These are phyloP conservation scores for Starmerella sp. DNA, from an alignment of 805 yeast genomes.

Conservation along the genomic window DNA sequence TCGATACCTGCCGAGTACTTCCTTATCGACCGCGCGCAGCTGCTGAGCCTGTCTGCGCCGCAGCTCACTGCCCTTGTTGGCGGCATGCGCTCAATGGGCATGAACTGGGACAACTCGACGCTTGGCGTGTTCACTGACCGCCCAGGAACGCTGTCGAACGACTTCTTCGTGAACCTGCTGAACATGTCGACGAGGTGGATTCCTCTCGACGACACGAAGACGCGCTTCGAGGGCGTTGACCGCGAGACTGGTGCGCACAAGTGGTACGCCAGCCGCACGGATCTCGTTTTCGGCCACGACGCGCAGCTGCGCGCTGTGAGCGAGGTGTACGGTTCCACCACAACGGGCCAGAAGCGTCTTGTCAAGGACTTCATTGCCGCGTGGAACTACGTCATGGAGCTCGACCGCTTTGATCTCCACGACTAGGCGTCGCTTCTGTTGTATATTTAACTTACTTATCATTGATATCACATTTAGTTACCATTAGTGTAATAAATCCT, in stretches of 20 bases:
- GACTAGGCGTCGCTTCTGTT: neutral
- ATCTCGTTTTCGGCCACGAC: conserved; percentile 15
- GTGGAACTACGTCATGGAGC: conserved; percentile 20
- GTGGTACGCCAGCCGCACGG: conserved; percentile 19
- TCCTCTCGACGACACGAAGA: conserved; percentile 15
- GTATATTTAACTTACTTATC: neutral
- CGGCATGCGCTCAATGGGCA: conserved; percentile 15
- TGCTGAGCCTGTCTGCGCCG: conserved; percentile 16
- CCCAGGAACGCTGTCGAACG: conserved; percentile 14
- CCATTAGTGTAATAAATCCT: too few species aligned
- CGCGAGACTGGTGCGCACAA: conserved; percentile 16
- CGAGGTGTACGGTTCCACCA: conserved; percentile 16
- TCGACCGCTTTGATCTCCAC: conserved; percentile 15
- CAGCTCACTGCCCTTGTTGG: conserved; percentile 19
- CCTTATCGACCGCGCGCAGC: conserved; percentile 19
- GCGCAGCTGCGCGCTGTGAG: conserved; percentile 18
- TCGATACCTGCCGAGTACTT: conserved; percentile 15
- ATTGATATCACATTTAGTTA: too few species aligned
- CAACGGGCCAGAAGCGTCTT: conserved; percentile 14
- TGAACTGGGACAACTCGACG: conserved; percentile 17
- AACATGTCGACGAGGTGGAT: conserved; percentile 16
- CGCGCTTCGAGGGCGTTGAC: conserved; percentile 17
- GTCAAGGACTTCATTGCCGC: conserved; percentile 18
- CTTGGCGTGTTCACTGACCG: conserved; percentile 16
- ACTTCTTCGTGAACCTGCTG: conserved; percentile 17